Evolutionary conservation across 2,329 filamentous ascomycete species (phyloP), one percentile per base, ranked within the genome.

Genomic region (Fusarium clavum): DNA sequence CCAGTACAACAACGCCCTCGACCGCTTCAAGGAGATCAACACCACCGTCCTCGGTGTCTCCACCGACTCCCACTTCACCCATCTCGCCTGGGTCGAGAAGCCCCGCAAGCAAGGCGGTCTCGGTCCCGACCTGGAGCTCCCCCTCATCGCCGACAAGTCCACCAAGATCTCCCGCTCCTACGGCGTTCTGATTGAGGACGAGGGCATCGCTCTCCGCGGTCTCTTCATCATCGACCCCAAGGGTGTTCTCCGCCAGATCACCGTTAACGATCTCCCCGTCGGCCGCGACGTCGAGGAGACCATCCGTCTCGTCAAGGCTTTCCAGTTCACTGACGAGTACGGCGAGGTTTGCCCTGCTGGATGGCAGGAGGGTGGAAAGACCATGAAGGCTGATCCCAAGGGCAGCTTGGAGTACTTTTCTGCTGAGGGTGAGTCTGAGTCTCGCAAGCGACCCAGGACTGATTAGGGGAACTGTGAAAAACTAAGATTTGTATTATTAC

Each of bases 301-400:
- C 3, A 83, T 90, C 72, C 87, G 89, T 40, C 90, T 91, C 2
- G 87, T 90, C 62, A 85, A 91, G 71, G 91, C 91, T 8, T 94
- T 94, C 79, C 92, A 94, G 80, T 93, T 95, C 83, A 92, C 92
- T 14, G 92, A 94, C 72, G 92, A 93, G 73, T 93, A 92, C 85
- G 94, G 94, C 80, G 90, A 93, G 78, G 87, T 93, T 58, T 94
- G 84, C 80, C 84, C 84, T 46, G 84, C 84, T 57, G 84, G 83
- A 73, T 86, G 84, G 84, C 80, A 81, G 64, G 77, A 81, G 63
- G 84, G 84, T 53, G 77, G 76, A 75, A 81, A 84, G 78, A 80
- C 79, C 55, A 85, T 86, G 79, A 85, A 86, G 82, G 81, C 84
- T 61, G 83, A 84, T 63, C 83, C 83, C 70, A 85, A 85, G 79